A percentile compares a stretch with the other conserved stretches of the same genome.
Evolutionary conservation across 495 filamentous ascomycete genomes (phyloP).

Genomic region (Annulohypoxylon nitens): DNA sequence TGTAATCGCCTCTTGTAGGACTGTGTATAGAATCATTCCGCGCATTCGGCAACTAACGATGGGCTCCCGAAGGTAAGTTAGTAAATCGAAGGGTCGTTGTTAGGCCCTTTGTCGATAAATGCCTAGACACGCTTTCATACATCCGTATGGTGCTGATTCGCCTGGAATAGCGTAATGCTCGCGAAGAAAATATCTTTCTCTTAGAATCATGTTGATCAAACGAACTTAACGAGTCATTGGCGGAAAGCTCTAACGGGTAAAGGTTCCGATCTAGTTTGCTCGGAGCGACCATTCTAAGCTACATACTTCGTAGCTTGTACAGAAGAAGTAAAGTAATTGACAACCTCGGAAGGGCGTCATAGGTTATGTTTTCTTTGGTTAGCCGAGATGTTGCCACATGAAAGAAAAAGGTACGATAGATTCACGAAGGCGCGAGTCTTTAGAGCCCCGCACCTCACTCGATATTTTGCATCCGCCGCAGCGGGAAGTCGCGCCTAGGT

Average conservation of each 20-base stretch:
- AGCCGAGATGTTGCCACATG: background rate
- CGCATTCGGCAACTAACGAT: no score
- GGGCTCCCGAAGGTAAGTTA: no score
- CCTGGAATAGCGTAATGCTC: background rate
- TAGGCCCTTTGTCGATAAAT: no score
- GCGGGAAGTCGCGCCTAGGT: no score
- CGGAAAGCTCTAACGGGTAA: background rate
- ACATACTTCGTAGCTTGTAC: background rate
- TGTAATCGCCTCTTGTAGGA: no score
- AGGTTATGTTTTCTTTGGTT: background rate
- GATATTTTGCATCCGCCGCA: no score
- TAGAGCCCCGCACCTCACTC: no score
- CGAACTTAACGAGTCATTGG: background rate
- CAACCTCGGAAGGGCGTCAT: background rate
- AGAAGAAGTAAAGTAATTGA: background rate
- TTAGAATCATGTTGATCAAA: background rate
- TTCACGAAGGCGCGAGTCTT: background rate
- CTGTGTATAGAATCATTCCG: no score
- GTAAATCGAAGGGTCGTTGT: no score
- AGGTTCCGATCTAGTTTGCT: background rate
- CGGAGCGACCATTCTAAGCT: background rate
- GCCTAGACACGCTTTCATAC: background rate
- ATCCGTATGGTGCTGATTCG: background rate
- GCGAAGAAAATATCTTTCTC: background rate
- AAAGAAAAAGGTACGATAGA: background rate